Percentiles rank a stretch among this genome's conserved stretches.
These are phyloP conservation scores for Jamesozyma spencerorum DNA, from an alignment of 805 yeast genomes.

Conservation along the genomic window DNA sequence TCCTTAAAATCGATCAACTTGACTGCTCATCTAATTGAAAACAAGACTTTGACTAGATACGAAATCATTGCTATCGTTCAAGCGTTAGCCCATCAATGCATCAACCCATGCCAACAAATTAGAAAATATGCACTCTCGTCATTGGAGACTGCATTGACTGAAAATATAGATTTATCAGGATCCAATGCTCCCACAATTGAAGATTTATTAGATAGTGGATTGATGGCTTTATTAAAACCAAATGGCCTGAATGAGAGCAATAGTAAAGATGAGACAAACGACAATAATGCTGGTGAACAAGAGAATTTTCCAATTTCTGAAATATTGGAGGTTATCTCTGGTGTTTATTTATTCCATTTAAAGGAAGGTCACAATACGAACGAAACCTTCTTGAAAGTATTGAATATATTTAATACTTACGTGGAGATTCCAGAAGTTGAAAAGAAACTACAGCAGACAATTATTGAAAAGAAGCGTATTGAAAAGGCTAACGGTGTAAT, in stretches of 20 bases:
- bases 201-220: conserved; percentile 60
- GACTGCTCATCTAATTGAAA: conserved; percentile 42
- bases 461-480: conserved; percentile 30
- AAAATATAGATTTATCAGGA: conserved; percentile 29
- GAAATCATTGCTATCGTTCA: conserved; percentile 53
- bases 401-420: conserved; percentile 33
- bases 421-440: conserved; percentile 34
- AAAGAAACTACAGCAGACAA: conserved; percentile 31
- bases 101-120: conserved; percentile 77
- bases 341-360: conserved; percentile 46
- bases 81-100: conserved; percentile 81
- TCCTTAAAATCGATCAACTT: conserved; percentile 55
- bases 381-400: conserved; percentile 31
- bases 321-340: conserved; percentile 58
- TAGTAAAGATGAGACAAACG: conserved; percentile 9
- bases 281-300: background rate
- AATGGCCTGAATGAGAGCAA: conserved; percentile 31
- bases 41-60: conserved; percentile 26
- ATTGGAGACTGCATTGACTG: conserved; percentile 39
- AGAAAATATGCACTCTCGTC: conserved; percentile 55
- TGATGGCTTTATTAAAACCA: conserved; percentile 45
- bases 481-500: conserved; percentile 10
- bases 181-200: conserved; percentile 37
- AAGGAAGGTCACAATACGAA: conserved; percentile 30
- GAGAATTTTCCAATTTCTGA: conserved; percentile 48